Evolutionary conservation across 306 rosid species (phyloP), one percentile per base, ranked within the genome.

Genomic region (Carpinus viminea): DNA sequence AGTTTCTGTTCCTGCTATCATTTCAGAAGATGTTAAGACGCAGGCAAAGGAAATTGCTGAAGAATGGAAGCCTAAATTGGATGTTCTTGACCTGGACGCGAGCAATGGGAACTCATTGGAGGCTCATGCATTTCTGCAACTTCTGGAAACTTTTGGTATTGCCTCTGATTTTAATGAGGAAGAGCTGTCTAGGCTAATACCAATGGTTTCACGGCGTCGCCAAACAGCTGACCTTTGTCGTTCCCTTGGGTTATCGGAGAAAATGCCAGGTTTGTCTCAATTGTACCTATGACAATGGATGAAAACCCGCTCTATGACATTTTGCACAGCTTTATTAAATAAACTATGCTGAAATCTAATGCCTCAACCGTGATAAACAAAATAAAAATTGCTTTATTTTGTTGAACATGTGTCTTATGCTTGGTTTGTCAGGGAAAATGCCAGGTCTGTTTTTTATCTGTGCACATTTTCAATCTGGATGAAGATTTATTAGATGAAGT

Each of bases 101-200:
- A 88, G 93, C 90, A 90, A 91, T 73, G 99, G 99, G 78, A 96
- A 93, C 88, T 93, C 98, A 72, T 70, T 96, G 73, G 97, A 96
- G 89, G 99, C 99, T 87, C 99, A 96, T 83, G 99, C 98, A 24
- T 96, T 96, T 88, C 87, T 96, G 89, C 99, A 96, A 85, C 98
- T 96, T 76, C 81, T 96, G 16, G 96, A 90, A 46, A 92, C 93
- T 84, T 96, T 92, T 85, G 83, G 79, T 53, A 87, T 96, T 84
- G 86, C 93, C 64, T 93, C 99, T 74, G 99, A 85, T 88, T 96
- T 96, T 85, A 86, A 90, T 21, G 93, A 85, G 81, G 91, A 87
- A 65, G 96, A 89, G 76, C 74, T 96, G 53, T 90, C 92, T 76
- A 87, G 92, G 90, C 86, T 96, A 52, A 85, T 96, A 69, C 99